phyloP scores from a whole-genome alignment of 1,139 yeast species.

The Maudiozyma humilis region DNA sequence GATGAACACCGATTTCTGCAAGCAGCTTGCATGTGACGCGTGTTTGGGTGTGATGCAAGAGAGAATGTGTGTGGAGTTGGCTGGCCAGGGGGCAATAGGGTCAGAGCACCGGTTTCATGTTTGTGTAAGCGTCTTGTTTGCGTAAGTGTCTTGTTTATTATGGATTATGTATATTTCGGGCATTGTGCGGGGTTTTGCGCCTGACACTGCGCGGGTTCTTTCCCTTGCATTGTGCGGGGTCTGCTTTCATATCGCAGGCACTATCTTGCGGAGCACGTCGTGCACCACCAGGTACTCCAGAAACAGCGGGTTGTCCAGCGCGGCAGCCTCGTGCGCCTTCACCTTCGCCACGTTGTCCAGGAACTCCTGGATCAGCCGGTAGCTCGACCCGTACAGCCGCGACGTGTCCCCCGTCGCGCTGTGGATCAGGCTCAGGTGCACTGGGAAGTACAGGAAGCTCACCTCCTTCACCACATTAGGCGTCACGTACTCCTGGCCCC shows the following conservation, averaged over 20 bases:
- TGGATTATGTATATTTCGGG: too few species aligned
- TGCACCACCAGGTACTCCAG: conserved; percentile 24
- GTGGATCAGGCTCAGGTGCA: conserved; percentile 24
- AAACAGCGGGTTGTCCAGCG: conserved; percentile 23
- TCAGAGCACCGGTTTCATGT: too few species aligned
- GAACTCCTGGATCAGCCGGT: conserved; percentile 24
- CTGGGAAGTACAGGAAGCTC: conserved; percentile 27
- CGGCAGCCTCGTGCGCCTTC: conserved; percentile 14
- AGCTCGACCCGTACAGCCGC: conserved; percentile 27
- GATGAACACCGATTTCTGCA: too few species aligned
- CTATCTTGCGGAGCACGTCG: conserved; percentile 26
- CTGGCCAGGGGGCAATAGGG: too few species aligned
- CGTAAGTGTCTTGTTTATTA: too few species aligned
- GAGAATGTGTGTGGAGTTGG: too few species aligned
- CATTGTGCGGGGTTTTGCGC: too few species aligned
- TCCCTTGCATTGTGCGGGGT: not conserved
- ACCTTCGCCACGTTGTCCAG: conserved; percentile 18
- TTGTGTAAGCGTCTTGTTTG: too few species aligned
- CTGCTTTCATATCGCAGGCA: conserved; percentile 14
- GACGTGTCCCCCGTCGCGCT: conserved; percentile 23
- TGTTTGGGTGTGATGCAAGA: too few species aligned
- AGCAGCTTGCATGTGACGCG: too few species aligned
- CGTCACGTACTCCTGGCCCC: conserved; percentile 18
- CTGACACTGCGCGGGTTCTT: too few species aligned
- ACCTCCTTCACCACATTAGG: conserved; percentile 28